Evolutionary conservation across 1,284 basidiomycete genomes (phyloP).

Genomic region (Marasmius sp.): DNA sequence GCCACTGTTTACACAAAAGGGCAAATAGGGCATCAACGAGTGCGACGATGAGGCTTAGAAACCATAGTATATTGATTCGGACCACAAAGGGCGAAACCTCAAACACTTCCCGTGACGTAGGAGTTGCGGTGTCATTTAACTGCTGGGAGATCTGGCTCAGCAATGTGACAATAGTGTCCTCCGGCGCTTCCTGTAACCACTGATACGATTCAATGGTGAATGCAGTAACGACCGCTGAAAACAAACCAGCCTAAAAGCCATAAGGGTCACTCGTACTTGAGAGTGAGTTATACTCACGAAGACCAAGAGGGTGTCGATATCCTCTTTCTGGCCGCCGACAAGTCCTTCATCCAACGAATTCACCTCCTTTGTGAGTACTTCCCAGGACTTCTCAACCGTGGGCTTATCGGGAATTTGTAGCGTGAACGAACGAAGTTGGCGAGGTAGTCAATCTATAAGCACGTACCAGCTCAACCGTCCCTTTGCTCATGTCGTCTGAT

Average conservation of each 20-base stretch:
- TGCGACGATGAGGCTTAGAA: constrained; percentile 4
- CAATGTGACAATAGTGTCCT: background rate
- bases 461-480: too few relatives aligned
- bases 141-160: constrained; percentile 2
- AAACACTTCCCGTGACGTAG: background rate
- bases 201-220: constrained; percentile 8
- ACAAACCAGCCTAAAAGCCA: background rate
- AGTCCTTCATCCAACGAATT: too few relatives aligned
- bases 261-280: background rate
- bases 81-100: background rate
- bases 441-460: too few relatives aligned
- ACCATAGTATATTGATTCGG: background rate
- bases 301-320: background rate
- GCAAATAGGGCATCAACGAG: constrained; percentile 5
- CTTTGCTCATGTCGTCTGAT: too few relatives aligned
- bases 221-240: constrained; percentile 5
- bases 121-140: background rate
- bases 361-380: too few relatives aligned
- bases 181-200: constrained; percentile 1
- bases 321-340: too few relatives aligned
- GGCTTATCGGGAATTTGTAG: too few relatives aligned
- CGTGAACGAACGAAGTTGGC: too few relatives aligned
- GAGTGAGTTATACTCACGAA: background rate
- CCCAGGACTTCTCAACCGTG: too few relatives aligned
- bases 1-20: constrained; percentile 12